These are phyloP conservation scores for Colletotrichum sansevieriae DNA, from an alignment of 2,329 filamentous ascomycete genomes.

Conservation along the genomic window DNA sequence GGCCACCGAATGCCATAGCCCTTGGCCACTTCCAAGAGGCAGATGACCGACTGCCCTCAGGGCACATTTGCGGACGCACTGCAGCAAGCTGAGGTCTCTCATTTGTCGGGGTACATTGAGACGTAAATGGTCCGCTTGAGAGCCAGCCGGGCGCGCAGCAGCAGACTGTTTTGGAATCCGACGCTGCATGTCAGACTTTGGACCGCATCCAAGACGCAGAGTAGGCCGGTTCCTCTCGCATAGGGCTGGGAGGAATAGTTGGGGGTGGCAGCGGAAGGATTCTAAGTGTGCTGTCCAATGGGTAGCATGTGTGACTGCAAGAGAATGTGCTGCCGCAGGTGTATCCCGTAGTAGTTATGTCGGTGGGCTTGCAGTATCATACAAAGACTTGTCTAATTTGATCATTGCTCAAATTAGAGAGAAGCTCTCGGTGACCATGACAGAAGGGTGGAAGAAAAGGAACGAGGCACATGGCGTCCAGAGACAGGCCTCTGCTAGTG, in stretches of 20 bases:
- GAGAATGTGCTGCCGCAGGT: conserved; percentile 12
- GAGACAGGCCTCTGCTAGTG: background rate
- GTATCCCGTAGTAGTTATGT: conserved; percentile 5
- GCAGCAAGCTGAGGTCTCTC: conserved; percentile 30
- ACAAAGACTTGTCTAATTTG: conserved; percentile 8
- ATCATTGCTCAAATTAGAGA: background rate
- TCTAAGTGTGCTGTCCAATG: conserved; percentile 27
- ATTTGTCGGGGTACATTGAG: conserved; percentile 12
- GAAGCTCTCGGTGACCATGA: too few species aligned
- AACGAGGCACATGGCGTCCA: conserved; percentile 16
- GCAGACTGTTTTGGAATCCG: conserved; percentile 34
- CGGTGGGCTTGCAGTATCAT: background rate
- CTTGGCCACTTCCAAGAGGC: conserved; percentile 31
- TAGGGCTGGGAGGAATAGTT: conserved; percentile 39
- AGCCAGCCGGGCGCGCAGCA: conserved; percentile 26
- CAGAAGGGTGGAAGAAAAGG: too few species aligned
- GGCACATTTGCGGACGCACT: conserved; percentile 9
- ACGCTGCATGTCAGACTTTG: conserved; percentile 40
- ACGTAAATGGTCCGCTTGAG: conserved; percentile 29
- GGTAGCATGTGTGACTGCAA: conserved; percentile 2
- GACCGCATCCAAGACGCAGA: conserved; percentile 20
- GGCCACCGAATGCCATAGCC: conserved; percentile 27
- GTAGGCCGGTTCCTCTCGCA: conserved; percentile 26
- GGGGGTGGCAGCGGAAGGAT: conserved; percentile 41
- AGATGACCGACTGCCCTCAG: conserved; percentile 22